Conservation (phyloP, 139 green algal genomes). For the Chlamydomonas applanata region DNA sequence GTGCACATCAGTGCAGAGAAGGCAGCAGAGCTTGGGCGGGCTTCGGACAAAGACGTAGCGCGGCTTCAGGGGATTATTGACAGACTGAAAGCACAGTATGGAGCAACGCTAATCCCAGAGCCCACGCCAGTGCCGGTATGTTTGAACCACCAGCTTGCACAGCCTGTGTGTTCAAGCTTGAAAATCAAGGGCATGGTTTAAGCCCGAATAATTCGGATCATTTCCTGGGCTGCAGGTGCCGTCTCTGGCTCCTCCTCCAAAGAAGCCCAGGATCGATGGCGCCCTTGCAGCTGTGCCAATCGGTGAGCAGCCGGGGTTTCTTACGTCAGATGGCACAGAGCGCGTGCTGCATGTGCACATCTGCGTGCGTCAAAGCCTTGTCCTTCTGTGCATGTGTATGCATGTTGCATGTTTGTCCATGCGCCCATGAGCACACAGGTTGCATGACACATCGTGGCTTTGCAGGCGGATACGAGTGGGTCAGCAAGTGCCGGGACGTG, state of each 20-base stretch:
- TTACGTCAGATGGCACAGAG: neutral
- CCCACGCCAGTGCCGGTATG: neutral
- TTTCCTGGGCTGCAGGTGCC: neutral
- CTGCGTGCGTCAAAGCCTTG: too few species aligned
- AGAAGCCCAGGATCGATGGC: constrained; percentile 2
- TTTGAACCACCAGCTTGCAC: neutral
- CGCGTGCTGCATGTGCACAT: neutral
- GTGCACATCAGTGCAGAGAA: constrained; percentile 1
- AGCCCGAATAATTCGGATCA: neutral
- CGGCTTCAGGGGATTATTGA: neutral
- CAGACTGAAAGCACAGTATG: neutral
- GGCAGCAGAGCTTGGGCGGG: neutral
- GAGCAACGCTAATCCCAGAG: neutral
- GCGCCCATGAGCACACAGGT: neutral
- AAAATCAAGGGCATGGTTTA: neutral
- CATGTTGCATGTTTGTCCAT: neutral
- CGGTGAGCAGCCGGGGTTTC: too few species aligned
- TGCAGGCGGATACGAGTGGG: neutral
- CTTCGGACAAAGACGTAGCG: neutral
- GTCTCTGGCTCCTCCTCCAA: neutral
- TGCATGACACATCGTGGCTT: neutral
- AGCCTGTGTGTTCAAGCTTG: neutral
- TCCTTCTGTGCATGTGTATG: neutral
- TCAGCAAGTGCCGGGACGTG: constrained; percentile 3
- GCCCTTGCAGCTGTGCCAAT: too few species aligned